phyloP scores from a whole-genome alignment of 208 protist genomes.

The Leishmania mexicana region DNA sequence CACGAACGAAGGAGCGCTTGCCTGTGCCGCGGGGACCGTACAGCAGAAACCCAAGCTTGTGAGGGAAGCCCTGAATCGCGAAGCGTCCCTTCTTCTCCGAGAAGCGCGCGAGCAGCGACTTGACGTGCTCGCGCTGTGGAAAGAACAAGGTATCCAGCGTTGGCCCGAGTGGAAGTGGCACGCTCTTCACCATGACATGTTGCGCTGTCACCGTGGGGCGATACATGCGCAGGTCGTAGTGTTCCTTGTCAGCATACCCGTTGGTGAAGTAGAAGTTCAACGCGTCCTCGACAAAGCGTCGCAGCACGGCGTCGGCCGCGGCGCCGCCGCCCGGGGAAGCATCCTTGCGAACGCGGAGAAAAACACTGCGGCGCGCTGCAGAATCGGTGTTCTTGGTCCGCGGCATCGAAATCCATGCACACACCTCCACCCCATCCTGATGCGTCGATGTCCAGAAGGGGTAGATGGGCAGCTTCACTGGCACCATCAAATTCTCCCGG shows the following conservation, averaged over 20 bases:
- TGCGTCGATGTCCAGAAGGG: constrained; percentile 28
- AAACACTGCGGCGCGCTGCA: constrained; percentile 17
- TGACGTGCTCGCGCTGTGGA: constrained; percentile 4
- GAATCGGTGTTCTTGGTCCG: background rate
- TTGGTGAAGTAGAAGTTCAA: constrained; percentile 26
- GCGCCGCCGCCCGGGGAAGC: background rate
- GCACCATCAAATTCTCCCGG: constrained; percentile 16
- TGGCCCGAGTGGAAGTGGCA: constrained; percentile 15
- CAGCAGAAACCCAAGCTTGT: constrained; percentile 30
- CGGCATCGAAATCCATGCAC: constrained; percentile 23
- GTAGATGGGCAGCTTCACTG: constrained; percentile 33
- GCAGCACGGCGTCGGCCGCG: constrained; percentile 17
- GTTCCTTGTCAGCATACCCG: constrained; percentile 15
- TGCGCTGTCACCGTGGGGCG: background rate
- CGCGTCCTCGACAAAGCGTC: constrained; percentile 29
- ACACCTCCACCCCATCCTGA: constrained; percentile 22
- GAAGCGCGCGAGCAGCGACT: constrained; percentile 23
- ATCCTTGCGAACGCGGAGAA: constrained; percentile 20
- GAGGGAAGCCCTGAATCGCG: constrained; percentile 28
- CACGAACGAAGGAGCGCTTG: constrained; percentile 34
- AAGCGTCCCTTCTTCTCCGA: constrained; percentile 18
- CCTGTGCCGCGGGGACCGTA: constrained; percentile 32
- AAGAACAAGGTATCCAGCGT: constrained; percentile 35
- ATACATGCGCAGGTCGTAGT: constrained; percentile 17
- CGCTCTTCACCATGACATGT: background rate